A percentile compares a stretch with the other conserved stretches of the same genome.
phyloP scores from a whole-genome alignment of 768 basidiomycete genomes.

The Lentinula boryana region DNA sequence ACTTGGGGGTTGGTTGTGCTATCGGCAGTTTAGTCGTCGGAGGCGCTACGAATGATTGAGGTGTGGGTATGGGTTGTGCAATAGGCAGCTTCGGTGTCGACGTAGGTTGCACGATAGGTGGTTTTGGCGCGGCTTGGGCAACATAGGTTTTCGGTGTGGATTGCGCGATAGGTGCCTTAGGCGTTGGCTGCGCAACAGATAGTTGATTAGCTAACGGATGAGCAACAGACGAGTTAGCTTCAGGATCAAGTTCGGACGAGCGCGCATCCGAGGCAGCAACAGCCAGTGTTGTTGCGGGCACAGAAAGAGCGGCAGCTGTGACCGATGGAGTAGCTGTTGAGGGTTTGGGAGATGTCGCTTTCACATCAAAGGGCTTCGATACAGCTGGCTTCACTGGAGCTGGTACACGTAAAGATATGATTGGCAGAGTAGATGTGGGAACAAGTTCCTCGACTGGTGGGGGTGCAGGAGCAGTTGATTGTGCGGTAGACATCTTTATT shows the following conservation, averaged over 20 bases:
- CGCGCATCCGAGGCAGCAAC: constrained; percentile 10
- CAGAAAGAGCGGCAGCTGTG: constrained; percentile 17
- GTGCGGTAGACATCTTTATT: constrained; percentile 70
- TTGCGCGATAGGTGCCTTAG: neutral
- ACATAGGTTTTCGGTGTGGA: neutral
- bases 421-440: neutral
- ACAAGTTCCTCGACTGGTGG: constrained; percentile 10
- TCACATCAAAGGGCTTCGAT: constrained; percentile 17
- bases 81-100: neutral
- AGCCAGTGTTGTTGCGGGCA: constrained; percentile 19
- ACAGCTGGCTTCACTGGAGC: constrained; percentile 14
- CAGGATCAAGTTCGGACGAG: neutral
- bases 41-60: neutral
- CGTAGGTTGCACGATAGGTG: neutral
- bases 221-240: neutral
- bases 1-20: neutral
- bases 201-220: neutral
- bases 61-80: neutral
- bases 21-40: neutral
- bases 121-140: neutral
- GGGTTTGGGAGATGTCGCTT: constrained; percentile 13
- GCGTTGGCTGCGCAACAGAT: neutral
- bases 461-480: constrained; percentile 24
- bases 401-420: constrained; percentile 6
- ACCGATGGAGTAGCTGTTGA: constrained; percentile 12